A percentile compares a stretch with the other conserved stretches of the same genome.
phyloP scores from a whole-genome alignment of 305 asterid species.

The Lippia alba region DNA sequence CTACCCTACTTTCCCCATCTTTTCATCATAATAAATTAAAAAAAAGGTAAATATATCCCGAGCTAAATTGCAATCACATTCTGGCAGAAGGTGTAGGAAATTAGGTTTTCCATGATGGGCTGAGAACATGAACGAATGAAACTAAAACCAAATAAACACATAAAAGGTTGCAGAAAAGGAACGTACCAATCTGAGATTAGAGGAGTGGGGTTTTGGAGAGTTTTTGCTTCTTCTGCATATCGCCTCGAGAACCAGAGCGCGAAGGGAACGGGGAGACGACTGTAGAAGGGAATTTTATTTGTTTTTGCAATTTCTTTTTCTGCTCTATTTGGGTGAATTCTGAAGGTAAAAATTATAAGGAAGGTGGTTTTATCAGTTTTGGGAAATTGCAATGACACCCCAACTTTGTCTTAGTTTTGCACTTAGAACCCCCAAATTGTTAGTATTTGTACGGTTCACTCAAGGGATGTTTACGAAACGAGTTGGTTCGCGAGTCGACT shows the following conservation, averaged over 20 bases:
- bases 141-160: neutral
- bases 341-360: neutral
- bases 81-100: constrained; percentile 12
- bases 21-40: constrained; percentile 4
- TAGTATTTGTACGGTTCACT: too few species aligned
- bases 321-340: neutral
- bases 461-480: too few species aligned
- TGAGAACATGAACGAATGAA: neutral
- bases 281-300: constrained; percentile 30
- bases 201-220: constrained; percentile 29
- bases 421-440: neutral
- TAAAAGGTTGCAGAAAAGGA: constrained; percentile 8
- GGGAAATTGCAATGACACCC: constrained; percentile 13
- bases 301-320: neutral
- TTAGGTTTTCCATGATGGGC: constrained; percentile 23
- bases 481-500: too few species aligned
- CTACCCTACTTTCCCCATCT: neutral
- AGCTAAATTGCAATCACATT: constrained; percentile 11
- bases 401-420: constrained; percentile 5
- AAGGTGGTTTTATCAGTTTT: neutral
- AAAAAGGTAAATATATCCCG: neutral
- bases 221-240: constrained; percentile 32
- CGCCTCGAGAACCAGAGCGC: constrained; percentile 11
- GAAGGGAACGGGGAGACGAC: constrained; percentile 11
- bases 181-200: constrained; percentile 27